Evolutionary conservation across 768 basidiomycete genomes (phyloP), one percentile per base, ranked within the genome.

Genomic region (Lyophyllum decastes): DNA sequence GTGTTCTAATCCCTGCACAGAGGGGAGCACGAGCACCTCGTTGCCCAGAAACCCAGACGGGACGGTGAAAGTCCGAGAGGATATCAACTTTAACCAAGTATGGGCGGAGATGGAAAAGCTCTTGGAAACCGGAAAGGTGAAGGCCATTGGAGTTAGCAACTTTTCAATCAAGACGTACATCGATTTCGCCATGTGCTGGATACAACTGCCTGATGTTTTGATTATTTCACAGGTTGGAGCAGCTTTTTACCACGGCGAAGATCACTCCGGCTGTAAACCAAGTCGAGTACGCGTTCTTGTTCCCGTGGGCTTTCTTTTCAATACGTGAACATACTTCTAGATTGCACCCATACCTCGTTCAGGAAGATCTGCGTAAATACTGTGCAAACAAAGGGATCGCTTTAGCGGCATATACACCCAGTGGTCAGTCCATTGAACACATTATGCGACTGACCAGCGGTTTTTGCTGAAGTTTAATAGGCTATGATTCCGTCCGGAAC

Each of bases 111-210:
- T 85, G 61, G 84, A 85, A 68, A 77, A 80, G 49, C 61, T 84
- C 11, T 70, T 79, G 30, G 72, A 71, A 25, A 76, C 73, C 14
- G 80, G 80, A 0, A 79, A 77, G 61, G 80, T 75, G 11, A 77
- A 68, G 52, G 78, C 82, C 1, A 82, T 85, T 58, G 84, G 84
- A 0, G 82, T 87, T 46, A 82, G 81, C 66, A 87, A 87, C 66
- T 86, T 85, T 63, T 82, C 81, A 4, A 70, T 83, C 55, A 82
- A 84, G 62, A 84, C 75, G 81, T 83, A 54, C 17, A 76, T 66
- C 6, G 21, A 4, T 43, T 19, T 24, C 19, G 16, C 40, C 14
- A 38, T 25, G 45, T 55, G 30, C 6, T 11, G 30, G 30, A 33
- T 5, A 11, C 11, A 5, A 11, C 11, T 33, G 30, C 5, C 30